These are phyloP conservation scores for Mariannaea elegans DNA, from an alignment of 2,329 filamentous ascomycete genomes.

Conservation along the genomic window DNA sequence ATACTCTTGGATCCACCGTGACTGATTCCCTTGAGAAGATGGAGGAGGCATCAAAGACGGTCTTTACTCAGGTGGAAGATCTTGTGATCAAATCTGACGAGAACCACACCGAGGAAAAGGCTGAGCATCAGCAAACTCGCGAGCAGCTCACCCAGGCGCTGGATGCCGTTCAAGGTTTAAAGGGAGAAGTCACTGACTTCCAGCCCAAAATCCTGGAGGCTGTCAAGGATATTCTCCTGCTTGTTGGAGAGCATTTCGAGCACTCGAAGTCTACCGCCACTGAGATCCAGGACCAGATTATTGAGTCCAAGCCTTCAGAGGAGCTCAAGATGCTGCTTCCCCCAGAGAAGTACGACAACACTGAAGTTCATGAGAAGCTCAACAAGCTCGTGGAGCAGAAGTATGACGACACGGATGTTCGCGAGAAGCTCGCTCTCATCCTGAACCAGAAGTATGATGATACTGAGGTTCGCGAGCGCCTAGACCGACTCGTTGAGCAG, in stretches of 20 bases:
- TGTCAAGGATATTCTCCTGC: constrained; percentile 83
- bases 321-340: constrained; percentile 62
- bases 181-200: constrained; percentile 81
- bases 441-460: constrained; percentile 68
- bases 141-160: constrained; percentile 82
- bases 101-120: constrained; percentile 75
- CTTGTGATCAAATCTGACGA: constrained; percentile 80
- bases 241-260: constrained; percentile 88
- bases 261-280: constrained; percentile 76
- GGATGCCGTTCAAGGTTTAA: constrained; percentile 76
- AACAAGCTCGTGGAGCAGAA: constrained; percentile 38
- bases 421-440: constrained; percentile 42
- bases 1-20: constrained; percentile 82
- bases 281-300: constrained; percentile 65
- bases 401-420: constrained; percentile 42
- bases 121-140: constrained; percentile 83
- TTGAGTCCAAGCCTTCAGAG: constrained; percentile 69
- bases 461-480: constrained; percentile 45
- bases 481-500: constrained; percentile 49
- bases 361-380: constrained; percentile 44
- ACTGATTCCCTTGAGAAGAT: constrained; percentile 87
- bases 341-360: constrained; percentile 60
- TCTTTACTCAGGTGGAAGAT: constrained; percentile 84
- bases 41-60: constrained; percentile 85
- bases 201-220: constrained; percentile 89